Percentiles rank a stretch among this genome's conserved stretches.
Conservation (phyloP, 768 basidiomycete species). For the Suillus alpinus region DNA sequence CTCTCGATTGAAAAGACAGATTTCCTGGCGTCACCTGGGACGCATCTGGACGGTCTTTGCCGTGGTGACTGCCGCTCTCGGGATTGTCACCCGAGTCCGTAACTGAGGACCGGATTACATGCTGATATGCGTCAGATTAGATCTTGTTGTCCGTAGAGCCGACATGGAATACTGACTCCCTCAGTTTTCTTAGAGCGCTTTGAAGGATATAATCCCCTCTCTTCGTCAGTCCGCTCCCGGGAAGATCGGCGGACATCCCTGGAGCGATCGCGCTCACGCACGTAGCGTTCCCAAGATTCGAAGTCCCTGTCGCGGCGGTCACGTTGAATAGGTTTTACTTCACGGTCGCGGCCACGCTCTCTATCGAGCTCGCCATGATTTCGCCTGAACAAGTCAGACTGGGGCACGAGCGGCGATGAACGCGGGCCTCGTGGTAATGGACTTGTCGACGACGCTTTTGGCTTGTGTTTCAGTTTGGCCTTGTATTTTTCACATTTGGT, state of each 20-base stretch:
- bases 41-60: neutral
- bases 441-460: slow-evolving; percentile 17
- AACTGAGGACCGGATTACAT: neutral
- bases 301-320: slow-evolving; percentile 23
- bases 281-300: slow-evolving; percentile 18
- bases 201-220: slow-evolving; percentile 22
- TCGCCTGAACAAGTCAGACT: slow-evolving; percentile 42
- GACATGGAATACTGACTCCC: slow-evolving; percentile 19
- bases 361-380: slow-evolving; percentile 19
- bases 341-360: slow-evolving; percentile 21
- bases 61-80: neutral
- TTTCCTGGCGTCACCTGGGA: neutral
- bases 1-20: neutral
- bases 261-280: slow-evolving; percentile 17
- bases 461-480: slow-evolving; percentile 22
- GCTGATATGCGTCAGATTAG: slow-evolving; percentile 12
- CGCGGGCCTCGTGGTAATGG: slow-evolving; percentile 18
- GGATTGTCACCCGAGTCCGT: neutral
- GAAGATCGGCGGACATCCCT: slow-evolving; percentile 13
- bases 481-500: slow-evolving; percentile 17
- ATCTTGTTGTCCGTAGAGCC: neutral
- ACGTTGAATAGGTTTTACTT: slow-evolving; percentile 18
- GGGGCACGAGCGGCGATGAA: slow-evolving; percentile 40
- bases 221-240: slow-evolving; percentile 25
- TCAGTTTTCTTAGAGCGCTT: slow-evolving; percentile 27